These are phyloP conservation scores for Paxillus involutus DNA, from an alignment of 768 basidiomycete species.

Conservation along the genomic window DNA sequence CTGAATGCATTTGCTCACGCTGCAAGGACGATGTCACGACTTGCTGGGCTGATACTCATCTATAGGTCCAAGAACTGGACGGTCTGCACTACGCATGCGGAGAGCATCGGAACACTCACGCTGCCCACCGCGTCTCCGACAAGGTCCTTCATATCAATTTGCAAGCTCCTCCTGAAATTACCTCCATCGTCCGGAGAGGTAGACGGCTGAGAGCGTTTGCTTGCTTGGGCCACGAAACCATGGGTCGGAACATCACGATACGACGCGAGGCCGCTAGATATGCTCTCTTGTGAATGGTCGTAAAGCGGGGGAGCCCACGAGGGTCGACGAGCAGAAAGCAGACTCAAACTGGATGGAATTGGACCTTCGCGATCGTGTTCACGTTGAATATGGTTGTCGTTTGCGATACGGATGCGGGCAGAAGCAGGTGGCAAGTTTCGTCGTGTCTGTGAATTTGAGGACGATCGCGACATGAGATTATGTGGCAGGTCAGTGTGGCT, in stretches of 20 bases:
- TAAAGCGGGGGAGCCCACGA: constrained; percentile 33
- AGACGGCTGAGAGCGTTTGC: constrained; percentile 17
- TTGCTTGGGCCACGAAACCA: constrained; percentile 11
- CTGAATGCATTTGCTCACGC: constrained; percentile 50
- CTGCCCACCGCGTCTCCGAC: constrained; percentile 85
- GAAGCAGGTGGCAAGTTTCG: constrained; percentile 6
- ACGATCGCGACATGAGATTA: constrained; percentile 25
- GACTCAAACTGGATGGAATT: constrained; percentile 28
- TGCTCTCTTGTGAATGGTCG: constrained; percentile 24
- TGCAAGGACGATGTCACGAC: constrained; percentile 87
- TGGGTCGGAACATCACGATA: constrained; percentile 31
- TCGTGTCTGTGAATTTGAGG: constrained; percentile 20
- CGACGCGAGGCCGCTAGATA: constrained; percentile 19
- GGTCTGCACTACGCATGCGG: background rate
- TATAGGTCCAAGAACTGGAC: constrained; percentile 27
- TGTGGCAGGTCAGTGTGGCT: too few relatives aligned
- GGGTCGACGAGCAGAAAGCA: constrained; percentile 32
- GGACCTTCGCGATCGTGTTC: constrained; percentile 26
- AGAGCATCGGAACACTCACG: constrained; percentile 41
- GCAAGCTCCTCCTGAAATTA: constrained; percentile 56
- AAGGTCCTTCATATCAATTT: constrained; percentile 78
- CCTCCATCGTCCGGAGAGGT: constrained; percentile 53
- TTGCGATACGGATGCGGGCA: constrained; percentile 21
- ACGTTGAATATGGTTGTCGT: constrained; percentile 8
- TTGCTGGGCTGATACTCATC: constrained; percentile 92